Conservation (phyloP, 2,329 filamentous ascomycete genomes). For the Sporothrix pallida region DNA sequence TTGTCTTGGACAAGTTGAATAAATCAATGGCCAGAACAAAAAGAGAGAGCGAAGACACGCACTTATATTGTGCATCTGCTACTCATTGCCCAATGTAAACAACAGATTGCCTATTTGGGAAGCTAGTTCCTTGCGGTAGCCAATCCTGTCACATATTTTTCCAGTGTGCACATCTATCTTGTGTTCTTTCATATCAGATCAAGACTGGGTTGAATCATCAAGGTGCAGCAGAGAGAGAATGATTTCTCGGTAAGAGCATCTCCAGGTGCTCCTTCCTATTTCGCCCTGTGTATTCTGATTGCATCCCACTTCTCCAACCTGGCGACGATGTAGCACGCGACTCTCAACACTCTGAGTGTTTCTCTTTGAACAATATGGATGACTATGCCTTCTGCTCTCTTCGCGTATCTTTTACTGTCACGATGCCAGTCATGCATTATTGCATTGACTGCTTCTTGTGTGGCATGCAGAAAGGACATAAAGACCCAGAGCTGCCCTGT, state of each 20-base stretch:
- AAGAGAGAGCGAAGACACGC: neutral
- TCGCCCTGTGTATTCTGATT: too few relatives aligned
- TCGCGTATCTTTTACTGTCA: neutral
- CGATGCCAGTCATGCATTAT: neutral
- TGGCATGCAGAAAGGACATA: neutral
- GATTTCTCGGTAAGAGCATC: too few relatives aligned
- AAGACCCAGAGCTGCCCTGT: slow-evolving; percentile 1
- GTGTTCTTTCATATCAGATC: neutral
- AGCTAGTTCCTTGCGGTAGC: neutral
- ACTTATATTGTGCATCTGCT: neutral
- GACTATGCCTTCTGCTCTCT: too few relatives aligned
- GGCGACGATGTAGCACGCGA: neutral
- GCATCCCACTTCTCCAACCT: too few relatives aligned
- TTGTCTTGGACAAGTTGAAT: neutral
- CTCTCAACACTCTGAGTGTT: neutral
- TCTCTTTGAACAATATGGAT: too few relatives aligned
- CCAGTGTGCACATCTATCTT: neutral
- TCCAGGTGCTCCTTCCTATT: too few relatives aligned
- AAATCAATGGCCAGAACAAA: neutral
- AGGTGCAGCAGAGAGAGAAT: too few relatives aligned
- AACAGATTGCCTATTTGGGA: slow-evolving; percentile 16
- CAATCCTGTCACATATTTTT: slow-evolving; percentile 10
- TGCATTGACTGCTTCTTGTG: neutral
- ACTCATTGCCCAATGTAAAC: neutral
- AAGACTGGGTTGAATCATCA: neutral